Evolutionary conservation across 1,139 yeast genomes (phyloP), one percentile per base, ranked within the genome.

Genomic region (Sugiyamaella paludigena): DNA sequence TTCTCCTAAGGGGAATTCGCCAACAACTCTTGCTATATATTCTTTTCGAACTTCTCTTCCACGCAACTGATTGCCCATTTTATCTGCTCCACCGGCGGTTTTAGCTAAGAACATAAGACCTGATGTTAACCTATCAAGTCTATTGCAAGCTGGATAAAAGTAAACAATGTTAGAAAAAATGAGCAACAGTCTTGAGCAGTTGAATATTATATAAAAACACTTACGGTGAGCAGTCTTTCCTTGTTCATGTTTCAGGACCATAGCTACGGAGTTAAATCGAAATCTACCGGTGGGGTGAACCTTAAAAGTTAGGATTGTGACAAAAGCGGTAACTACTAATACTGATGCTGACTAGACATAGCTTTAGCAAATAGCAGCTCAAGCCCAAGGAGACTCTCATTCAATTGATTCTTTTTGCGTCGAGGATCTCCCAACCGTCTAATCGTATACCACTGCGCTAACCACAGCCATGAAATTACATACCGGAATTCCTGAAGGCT

Each of bases 21-120:
- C 98, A 28, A 77, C 77, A 1, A 91, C 98, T 48, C 92, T 70
- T 0, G 98, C 96, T 49, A 92, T 74, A 62, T 94, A 94, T 60
- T 85, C 87, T 60, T 92, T 92, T 7, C 74, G 69, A 2, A 92
- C 95, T 39, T 81, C 81, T 47, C 96, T 73, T 43, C 85, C 87
- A 51, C 84, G 76, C 56, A 92, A 76, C 61, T 85, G 91, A 53
- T 77, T 77, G 34, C 85, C 88, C 73, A 91, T 78, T 36, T 72
- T 72, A 54, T 87, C 92, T 0, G 98, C 95, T 0, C 92, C 89
- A 55, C 77, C 77, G 1, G 95, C 80, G 8, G 80, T 85, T 62
- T 87, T 87, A 2, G 96, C 97, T 51, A 94, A 67, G 60, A 94
- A 87, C 96, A 94, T 89, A 37, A 94, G 72, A 0, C 99, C 99